Evolutionary conservation across 2,329 filamentous ascomycete genomes (phyloP).

Genomic region (Colletotrichum neosansevieriae): DNA sequence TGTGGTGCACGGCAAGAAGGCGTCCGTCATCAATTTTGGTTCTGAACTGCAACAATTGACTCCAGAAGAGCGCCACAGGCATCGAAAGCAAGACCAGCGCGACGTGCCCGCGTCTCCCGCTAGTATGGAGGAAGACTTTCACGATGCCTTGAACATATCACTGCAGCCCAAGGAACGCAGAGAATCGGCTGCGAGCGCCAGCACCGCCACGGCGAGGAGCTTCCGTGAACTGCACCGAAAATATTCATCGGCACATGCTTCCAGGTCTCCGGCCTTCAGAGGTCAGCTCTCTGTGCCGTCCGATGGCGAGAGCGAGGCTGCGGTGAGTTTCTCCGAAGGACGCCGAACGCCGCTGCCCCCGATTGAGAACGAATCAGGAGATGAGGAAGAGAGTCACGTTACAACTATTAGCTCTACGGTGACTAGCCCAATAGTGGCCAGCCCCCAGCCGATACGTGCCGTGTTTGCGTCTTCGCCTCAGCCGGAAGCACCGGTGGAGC

Average conservation of each 20-base stretch:
- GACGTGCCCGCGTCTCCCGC: conserved; percentile 54
- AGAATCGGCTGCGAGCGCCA: conserved; percentile 73
- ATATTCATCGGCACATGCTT: conserved; percentile 66
- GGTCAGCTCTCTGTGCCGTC: conserved; percentile 61
- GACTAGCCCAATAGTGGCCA: neutral
- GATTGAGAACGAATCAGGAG: conserved; percentile 56
- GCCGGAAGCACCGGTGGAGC: neutral
- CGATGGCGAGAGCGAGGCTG: conserved; percentile 71
- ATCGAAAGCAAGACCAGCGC: conserved; percentile 66
- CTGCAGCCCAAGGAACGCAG: conserved; percentile 63
- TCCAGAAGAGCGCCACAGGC: conserved; percentile 77
- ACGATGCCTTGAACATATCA: conserved; percentile 61
- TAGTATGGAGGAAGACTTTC: conserved; percentile 56
- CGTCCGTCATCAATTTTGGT: conserved; percentile 95
- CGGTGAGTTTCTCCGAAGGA: conserved; percentile 71
- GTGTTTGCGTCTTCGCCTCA: conserved; percentile 8
- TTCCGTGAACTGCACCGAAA: conserved; percentile 73
- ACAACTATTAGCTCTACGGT: neutral
- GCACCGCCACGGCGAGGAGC: conserved; percentile 75
- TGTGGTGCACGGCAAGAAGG: conserved; percentile 97
- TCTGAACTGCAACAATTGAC: conserved; percentile 87
- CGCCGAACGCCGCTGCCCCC: conserved; percentile 67
- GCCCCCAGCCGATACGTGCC: conserved; percentile 17
- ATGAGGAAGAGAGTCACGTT: conserved; percentile 34
- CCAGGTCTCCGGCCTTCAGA: conserved; percentile 55